Conservation (phyloP, 768 basidiomycete genomes). For the Rhodosporidiobolus odoratus region DNA sequence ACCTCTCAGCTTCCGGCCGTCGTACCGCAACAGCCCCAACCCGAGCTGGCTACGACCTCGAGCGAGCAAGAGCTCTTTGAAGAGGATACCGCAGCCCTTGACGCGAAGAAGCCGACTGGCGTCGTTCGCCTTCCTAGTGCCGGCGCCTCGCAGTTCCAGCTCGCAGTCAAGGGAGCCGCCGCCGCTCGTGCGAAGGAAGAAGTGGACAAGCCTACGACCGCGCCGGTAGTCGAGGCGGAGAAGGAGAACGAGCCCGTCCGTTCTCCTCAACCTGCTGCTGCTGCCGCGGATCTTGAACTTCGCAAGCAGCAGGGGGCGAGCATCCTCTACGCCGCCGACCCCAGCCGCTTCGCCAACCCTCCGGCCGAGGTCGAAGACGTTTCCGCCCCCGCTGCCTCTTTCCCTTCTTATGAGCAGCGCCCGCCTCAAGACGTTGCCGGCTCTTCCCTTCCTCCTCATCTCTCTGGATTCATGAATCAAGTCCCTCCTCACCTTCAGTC, state of each 20-base stretch:
- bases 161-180: conserved; percentile 16
- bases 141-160: conserved; percentile 5
- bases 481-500: conserved; percentile 33
- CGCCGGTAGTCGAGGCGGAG: neutral
- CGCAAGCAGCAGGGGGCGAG: conserved; percentile 28
- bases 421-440: neutral
- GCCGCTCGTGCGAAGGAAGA: conserved; percentile 2
- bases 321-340: conserved; percentile 35
- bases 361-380: neutral
- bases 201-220: neutral
- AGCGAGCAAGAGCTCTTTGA: neutral
- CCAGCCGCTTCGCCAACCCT: neutral
- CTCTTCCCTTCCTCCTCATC: neutral
- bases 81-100: neutral
- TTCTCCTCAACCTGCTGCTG: neutral
- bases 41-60: neutral
- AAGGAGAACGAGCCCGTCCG: neutral
- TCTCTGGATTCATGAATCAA: conserved; percentile 20
- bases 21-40: neutral
- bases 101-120: neutral
- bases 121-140: conserved; percentile 9
- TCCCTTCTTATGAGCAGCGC: neutral
- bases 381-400: neutral
- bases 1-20: neutral
- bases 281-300: neutral